These are phyloP conservation scores for Sideroxylon spinosum DNA, from an alignment of 179 eudicot genomes.

Conservation along the genomic window DNA sequence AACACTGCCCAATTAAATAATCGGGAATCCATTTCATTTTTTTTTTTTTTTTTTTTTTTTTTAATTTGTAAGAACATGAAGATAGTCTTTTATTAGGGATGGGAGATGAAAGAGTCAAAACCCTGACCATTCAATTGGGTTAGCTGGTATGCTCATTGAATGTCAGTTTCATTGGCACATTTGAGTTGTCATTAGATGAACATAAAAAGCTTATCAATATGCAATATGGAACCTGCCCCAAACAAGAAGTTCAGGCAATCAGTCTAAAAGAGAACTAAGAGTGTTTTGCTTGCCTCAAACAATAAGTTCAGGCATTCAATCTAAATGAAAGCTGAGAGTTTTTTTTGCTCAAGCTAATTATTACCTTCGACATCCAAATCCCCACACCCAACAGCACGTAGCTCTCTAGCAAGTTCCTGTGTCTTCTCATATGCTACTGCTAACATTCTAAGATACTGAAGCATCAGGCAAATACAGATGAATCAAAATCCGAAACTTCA, in stretches of 20 bases:
- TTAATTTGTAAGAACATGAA: too few species aligned
- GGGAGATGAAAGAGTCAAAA: conserved; percentile 1
- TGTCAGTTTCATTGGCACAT: not conserved
- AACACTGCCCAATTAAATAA: too few species aligned
- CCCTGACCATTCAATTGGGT: not conserved
- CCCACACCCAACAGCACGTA: conserved; percentile 92
- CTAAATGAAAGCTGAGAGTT: not conserved
- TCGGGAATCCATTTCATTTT: not conserved
- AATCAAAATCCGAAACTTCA: conserved; percentile 9
- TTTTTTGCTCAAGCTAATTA: not conserved
- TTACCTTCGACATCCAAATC: conserved; percentile 99
- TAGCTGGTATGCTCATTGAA: not conserved
- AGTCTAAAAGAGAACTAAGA: not conserved
- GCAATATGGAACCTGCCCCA: conserved; percentile 1
- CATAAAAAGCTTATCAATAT: not conserved
- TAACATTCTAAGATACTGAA: conserved; percentile 95
- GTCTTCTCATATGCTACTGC: conserved; percentile 99
- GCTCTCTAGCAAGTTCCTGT: conserved; percentile 89
- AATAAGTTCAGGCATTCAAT: not conserved
- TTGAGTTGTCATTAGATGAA: not conserved
- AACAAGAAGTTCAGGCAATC: conserved; percentile 1
- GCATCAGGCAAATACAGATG: conserved; percentile 19
- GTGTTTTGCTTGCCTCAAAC: not conserved
- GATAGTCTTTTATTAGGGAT: not conserved
- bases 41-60: not conserved